A percentile compares a stretch with the other conserved stretches of the same genome.
phyloP scores from a whole-genome alignment of 179 eudicot species.

The Actinidia polygama region DNA sequence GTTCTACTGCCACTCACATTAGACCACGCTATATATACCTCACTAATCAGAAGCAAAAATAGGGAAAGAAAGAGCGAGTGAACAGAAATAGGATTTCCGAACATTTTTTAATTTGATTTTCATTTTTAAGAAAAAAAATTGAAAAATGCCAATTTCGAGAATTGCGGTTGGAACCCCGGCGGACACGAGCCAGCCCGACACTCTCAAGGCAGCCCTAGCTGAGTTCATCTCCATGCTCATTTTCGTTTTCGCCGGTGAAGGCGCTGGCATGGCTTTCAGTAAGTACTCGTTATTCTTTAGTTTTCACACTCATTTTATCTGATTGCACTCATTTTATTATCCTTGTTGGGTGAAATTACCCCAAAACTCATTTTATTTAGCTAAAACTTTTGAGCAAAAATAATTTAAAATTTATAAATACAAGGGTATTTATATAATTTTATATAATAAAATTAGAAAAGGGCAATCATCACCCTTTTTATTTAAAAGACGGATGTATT shows the following conservation, averaged over 20 bases:
- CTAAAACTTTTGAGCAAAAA: too few relatives aligned
- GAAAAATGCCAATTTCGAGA: constrained; percentile 53
- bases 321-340: too few relatives aligned
- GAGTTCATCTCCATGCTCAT: constrained; percentile 78
- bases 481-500: too few relatives aligned
- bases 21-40: constrained; percentile 12
- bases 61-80: neutral
- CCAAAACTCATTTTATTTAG: too few relatives aligned
- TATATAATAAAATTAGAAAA: too few relatives aligned
- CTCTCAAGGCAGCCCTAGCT: constrained; percentile 66
- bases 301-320: neutral
- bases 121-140: too few relatives aligned
- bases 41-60: neutral
- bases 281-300: constrained; percentile 17
- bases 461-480: too few relatives aligned
- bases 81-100: neutral
- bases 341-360: too few relatives aligned
- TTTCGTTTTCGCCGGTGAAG: constrained; percentile 74
- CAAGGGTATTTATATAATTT: too few relatives aligned
- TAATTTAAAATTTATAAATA: too few relatives aligned
- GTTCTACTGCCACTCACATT: neutral
- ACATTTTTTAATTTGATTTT: neutral
- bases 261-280: constrained; percentile 77
- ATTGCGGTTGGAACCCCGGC: constrained; percentile 48
- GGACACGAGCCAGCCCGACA: constrained; percentile 48